phyloP scores from a whole-genome alignment of 176 grass and related monocot genomes.

The Melocanna baccifera region DNA sequence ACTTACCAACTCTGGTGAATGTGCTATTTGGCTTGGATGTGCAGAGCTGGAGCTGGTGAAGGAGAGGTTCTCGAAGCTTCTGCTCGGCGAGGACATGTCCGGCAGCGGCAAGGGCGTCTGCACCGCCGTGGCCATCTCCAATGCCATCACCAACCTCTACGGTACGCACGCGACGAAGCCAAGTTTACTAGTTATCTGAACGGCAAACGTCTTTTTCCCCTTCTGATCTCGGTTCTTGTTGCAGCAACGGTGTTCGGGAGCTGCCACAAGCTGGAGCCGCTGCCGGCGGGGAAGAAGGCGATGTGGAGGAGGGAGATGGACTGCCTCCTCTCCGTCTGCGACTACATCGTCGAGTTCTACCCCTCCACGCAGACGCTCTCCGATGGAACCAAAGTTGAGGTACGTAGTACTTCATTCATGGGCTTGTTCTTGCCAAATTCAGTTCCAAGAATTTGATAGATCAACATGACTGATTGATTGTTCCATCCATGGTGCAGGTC shows the following conservation, averaged over 20 bases:
- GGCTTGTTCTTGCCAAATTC: background rate
- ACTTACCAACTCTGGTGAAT: background rate
- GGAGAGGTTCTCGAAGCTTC: constrained; percentile 95
- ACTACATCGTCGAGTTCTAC: constrained; percentile 94
- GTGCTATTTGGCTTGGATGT: background rate
- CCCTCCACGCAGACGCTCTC: constrained; percentile 74
- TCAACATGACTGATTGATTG: background rate
- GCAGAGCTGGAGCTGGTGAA: constrained; percentile 89
- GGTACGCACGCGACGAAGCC: constrained; percentile 32
- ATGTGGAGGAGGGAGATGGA: constrained; percentile 99
- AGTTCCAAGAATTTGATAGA: background rate
- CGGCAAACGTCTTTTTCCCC: background rate
- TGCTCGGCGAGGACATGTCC: constrained; percentile 97
- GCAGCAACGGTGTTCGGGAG: constrained; percentile 87
- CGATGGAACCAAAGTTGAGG: constrained; percentile 84
- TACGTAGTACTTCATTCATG: constrained; percentile 45
- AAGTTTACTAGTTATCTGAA: background rate
- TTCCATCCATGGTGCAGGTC: constrained; percentile 36
- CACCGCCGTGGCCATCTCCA: constrained; percentile 91
- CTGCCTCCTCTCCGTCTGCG: constrained; percentile 88
- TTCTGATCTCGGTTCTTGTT: background rate
- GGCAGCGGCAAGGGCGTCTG: constrained; percentile 90
- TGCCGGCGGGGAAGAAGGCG: constrained; percentile 71
- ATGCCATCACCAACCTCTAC: constrained; percentile 98
- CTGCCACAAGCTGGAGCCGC: constrained; percentile 84